Percentiles rank a stretch among this genome's conserved stretches.
Conservation (phyloP, 2,329 filamentous ascomycete genomes). For the Fusarium euwallaceae region DNA sequence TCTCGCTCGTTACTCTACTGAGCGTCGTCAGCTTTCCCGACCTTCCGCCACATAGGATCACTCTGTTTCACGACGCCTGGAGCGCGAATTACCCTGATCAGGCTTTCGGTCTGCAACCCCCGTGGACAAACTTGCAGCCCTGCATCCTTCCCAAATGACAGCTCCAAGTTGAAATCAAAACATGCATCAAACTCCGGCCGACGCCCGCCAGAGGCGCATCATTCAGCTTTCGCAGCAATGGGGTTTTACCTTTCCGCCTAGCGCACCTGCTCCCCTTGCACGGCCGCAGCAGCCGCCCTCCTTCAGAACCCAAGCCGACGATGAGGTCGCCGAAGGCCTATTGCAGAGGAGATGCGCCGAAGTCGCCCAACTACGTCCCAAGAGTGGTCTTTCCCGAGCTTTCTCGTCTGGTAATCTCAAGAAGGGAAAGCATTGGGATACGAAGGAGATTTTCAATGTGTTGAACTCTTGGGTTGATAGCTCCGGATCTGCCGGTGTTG, state of each 20-base stretch:
- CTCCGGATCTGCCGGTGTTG: constrained; percentile 65
- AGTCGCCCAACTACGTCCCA: constrained; percentile 53
- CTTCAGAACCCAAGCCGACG: constrained; percentile 63
- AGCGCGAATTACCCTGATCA: not conserved
- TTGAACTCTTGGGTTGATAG: constrained; percentile 64
- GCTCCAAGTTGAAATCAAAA: constrained; percentile 8
- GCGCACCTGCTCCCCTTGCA: constrained; percentile 55
- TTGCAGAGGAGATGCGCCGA: constrained; percentile 61
- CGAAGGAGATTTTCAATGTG: constrained; percentile 65
- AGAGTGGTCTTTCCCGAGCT: constrained; percentile 55
- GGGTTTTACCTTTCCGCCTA: constrained; percentile 58
- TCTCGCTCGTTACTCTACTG: constrained; percentile 6
- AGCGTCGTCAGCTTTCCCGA: constrained; percentile 8
- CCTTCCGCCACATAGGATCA: constrained; percentile 10
- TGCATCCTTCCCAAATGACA: constrained; percentile 31
- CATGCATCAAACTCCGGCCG: constrained; percentile 50
- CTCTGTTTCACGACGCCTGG: not conserved
- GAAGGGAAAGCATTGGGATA: constrained; percentile 65
- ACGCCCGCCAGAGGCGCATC: constrained; percentile 62
- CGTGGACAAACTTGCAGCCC: not conserved
- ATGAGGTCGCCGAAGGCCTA: constrained; percentile 66
- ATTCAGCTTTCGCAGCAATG: constrained; percentile 64
- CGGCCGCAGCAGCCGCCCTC: constrained; percentile 59
- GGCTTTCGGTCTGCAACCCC: not conserved
- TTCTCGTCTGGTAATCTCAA: constrained; percentile 56